These are phyloP conservation scores for Hyaloperonospora arabidopsidis DNA, from an alignment of 352 stramenopile species.

Conservation along the genomic window DNA sequence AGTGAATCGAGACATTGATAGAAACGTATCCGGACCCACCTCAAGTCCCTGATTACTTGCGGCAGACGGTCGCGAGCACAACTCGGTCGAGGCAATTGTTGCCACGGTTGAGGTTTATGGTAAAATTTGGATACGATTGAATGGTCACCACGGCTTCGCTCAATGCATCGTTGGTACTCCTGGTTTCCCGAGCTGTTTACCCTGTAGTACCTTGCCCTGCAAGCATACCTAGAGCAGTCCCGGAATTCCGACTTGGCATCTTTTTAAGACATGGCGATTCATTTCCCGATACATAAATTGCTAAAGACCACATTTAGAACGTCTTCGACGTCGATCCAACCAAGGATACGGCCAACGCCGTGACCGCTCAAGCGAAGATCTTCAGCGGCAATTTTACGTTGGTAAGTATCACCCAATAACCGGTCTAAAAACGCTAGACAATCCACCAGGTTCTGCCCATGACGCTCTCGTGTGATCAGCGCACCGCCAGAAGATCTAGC, in stretches of 20 bases:
- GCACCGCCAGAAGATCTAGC: conserved; percentile 39
- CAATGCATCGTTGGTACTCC: too few species aligned
- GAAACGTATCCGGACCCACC: too few species aligned
- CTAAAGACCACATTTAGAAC: conserved; percentile 95
- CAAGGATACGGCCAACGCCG: conserved; percentile 93
- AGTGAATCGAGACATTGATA: too few species aligned
- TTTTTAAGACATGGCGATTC: conserved; percentile 14
- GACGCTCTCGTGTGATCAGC: conserved; percentile 90
- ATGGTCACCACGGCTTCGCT: too few species aligned
- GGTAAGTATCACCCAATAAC: conserved; percentile 69
- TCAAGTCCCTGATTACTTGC: conserved; percentile 15
- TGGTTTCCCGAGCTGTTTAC: too few species aligned
- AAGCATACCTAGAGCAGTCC: neutral
- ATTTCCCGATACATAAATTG: conserved; percentile 99
- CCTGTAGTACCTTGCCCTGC: too few species aligned
- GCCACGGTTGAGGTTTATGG: neutral
- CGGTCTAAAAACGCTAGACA: conserved; percentile 75
- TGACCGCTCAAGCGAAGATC: conserved; percentile 90
- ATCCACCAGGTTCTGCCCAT: conserved; percentile 86
- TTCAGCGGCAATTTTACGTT: conserved; percentile 93
- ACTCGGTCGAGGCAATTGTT: conserved; percentile 18
- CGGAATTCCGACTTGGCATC: neutral
- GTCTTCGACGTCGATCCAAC: conserved; percentile 94
- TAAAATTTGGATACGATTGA: too few species aligned
- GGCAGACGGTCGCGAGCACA: conserved; percentile 13